Evolutionary conservation across 176 grass and related monocot genomes (phyloP), one percentile per base, ranked within the genome.

Genomic region (Zea mays): DNA sequence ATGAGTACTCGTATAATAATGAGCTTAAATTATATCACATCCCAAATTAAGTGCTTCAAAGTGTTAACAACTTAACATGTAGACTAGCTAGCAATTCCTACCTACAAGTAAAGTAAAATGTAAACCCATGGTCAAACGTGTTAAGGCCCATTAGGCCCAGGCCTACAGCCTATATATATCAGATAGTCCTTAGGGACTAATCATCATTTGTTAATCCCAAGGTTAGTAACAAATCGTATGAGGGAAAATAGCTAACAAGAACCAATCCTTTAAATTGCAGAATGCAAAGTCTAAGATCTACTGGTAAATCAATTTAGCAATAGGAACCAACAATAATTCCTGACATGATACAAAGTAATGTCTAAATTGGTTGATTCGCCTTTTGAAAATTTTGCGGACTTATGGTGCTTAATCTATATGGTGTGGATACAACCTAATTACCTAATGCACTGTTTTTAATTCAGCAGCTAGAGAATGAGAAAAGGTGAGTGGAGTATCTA

Each of bases 311-410:
- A 67, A 75, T 35, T 36, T 67, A 20, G 45, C 37, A 74, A 37
- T 62, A 52, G 35, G 61, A 75, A 75, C 64, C 69, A 15, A 50
- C 45, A 64, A 64, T 69, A 44, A 86, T 69, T 61, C 17, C 37
- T 69, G 15, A 69, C 7, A 5, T 69, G 17, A 47, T 59, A 65
- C 21, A 75, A 61, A 49, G 14, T 39, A 11, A 35, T 49, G 67
- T 72, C 10, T 74, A 71, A 44, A 71, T 60, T 71, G 44, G 70
- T 71, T 55, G 69, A 64, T 48, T 38, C 68, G 27, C 21, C 6
- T 41, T 37, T 65, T 16, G 6, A 58, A 73, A 66, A 65, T 37
- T 39, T 39, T 79, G 8, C 19, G n/a, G 46, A 56, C 37, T 58
- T 65, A 59, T 57, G 14, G 41, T 74, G 41, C 35, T 85, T 79